Evolutionary conservation across 2,329 filamentous ascomycete genomes (phyloP), one percentile per base, ranked within the genome.

Genomic region (Balansia obtecta): DNA sequence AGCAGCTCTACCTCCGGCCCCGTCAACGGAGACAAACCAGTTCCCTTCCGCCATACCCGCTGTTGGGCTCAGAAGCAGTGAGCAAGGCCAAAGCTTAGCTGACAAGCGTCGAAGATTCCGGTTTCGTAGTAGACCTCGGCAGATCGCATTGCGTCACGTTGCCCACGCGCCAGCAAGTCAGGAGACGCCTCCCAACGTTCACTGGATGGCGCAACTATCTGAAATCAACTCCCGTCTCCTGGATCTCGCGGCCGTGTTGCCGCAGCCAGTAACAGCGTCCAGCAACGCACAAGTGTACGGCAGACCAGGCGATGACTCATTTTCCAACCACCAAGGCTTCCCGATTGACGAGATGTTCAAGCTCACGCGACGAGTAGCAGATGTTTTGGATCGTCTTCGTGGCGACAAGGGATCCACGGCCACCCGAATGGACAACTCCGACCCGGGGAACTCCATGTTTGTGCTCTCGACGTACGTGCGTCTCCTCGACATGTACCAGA

Each of bases 331-430:
- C 51, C 50, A 50, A 27, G 63, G 58, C 22, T 71, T 71, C 44
- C 68, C 68, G 3, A 63, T 71, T 34, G 66, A 70, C 44, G 63
- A 64, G 37, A 65, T 71, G 58, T 71, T 71, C 57, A 61, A 66
- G 49, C 60, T 71, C 22, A 70, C 68, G 4, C 63, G 63, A 8
- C 51, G 57, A 6, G 64, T 71, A 8, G 61, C 68, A 15, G 63
- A 69, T 34, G 60, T 65, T 1, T 53, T 70, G 6, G 61, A 68
- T 43, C 56, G 60, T 22, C 49, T 62, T 2, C 52, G 58, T 0
- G 48, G 49, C 3, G 18, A 48, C 22, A 18, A 46, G 6, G 52
- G 55, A 33, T 16, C 52, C 3, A 50, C 48, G 16, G 48, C 52
- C 22, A 50, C 55, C 1, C 46, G 54, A 12, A 55, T 65, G 15